Conservation (phyloP, 495 filamentous ascomycete species). For the Neurospora sp. region DNA sequence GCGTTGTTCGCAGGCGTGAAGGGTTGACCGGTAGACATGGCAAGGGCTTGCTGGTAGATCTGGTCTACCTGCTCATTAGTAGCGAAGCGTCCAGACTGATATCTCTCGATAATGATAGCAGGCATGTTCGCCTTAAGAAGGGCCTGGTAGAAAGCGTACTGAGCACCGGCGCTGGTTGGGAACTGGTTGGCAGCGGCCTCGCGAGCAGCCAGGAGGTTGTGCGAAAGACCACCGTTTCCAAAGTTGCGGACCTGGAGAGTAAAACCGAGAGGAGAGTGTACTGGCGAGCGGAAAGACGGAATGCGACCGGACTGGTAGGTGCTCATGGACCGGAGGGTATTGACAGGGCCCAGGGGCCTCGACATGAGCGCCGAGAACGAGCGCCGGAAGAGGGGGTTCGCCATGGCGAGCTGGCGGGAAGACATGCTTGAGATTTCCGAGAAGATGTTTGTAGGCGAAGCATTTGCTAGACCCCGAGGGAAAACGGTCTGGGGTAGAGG, state of each 20-base stretch:
- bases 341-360: constrained; percentile 11
- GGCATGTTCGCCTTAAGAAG: constrained; percentile 88
- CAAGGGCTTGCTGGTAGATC: constrained; percentile 65
- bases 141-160: constrained; percentile 87
- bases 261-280: constrained; percentile 4
- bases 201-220: constrained; percentile 39
- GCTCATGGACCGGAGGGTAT: constrained; percentile 19
- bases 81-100: constrained; percentile 73
- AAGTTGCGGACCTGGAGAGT: constrained; percentile 25
- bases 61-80: constrained; percentile 61
- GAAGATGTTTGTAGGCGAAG: constrained; percentile 16
- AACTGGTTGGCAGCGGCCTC: constrained; percentile 90
- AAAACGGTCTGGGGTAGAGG: constrained; percentile 10
- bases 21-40: constrained; percentile 47
- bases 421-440: constrained; percentile 21
- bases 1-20: constrained; percentile 18
- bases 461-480: constrained; percentile 8
- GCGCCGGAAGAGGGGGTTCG: constrained; percentile 27
- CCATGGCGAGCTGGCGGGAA: constrained; percentile 20
- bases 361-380: constrained; percentile 15
- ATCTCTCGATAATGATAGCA: constrained; percentile 79
- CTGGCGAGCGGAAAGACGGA: constrained; percentile 6
- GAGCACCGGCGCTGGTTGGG: constrained; percentile 70
- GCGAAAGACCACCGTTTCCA: constrained; percentile 31
- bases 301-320: constrained; percentile 16